These are phyloP conservation scores for Chaetomiaceae sp. DNA, from an alignment of 2,329 filamentous ascomycete species.

Conservation along the genomic window DNA sequence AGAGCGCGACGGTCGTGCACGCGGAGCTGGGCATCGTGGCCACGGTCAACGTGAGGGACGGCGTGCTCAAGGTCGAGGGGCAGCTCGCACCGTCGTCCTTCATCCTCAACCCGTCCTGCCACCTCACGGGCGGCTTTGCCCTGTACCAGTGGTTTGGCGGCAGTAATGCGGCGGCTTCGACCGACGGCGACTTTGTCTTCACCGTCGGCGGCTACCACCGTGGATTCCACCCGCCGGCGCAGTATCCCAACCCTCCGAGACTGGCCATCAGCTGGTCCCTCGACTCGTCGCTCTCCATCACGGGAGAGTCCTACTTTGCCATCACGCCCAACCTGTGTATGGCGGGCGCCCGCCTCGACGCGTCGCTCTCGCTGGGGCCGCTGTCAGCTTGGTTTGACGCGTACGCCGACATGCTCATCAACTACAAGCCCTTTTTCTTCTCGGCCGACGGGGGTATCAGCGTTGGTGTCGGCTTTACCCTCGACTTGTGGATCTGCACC, in stretches of 20 bases:
- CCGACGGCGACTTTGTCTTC: constrained; percentile 42
- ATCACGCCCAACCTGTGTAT: constrained; percentile 43
- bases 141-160: constrained; percentile 8
- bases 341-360: constrained; percentile 37
- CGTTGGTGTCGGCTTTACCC: constrained; percentile 12
- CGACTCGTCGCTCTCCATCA: constrained; percentile 31
- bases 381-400: constrained; percentile 14
- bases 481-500: constrained; percentile 10
- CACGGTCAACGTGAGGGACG: constrained; percentile 29
- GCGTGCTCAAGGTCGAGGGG: constrained; percentile 31
- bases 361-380: constrained; percentile 10
- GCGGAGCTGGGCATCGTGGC: constrained; percentile 28
- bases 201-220: constrained; percentile 44
- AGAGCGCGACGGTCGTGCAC: constrained; percentile 9
- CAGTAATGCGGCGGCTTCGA: background rate
- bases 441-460: background rate
- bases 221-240: constrained; percentile 31
- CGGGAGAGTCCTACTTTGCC: constrained; percentile 42
- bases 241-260: constrained; percentile 37
- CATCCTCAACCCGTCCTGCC: constrained; percentile 33
- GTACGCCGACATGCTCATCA: constrained; percentile 15
- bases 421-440: constrained; percentile 12
- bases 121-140: constrained; percentile 33
- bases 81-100: constrained; percentile 34
- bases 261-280: constrained; percentile 38